Percentiles rank a stretch among this genome's conserved stretches.
Conservation (phyloP, 495 filamentous ascomycete genomes). For the Margaritispora aquatica region DNA sequence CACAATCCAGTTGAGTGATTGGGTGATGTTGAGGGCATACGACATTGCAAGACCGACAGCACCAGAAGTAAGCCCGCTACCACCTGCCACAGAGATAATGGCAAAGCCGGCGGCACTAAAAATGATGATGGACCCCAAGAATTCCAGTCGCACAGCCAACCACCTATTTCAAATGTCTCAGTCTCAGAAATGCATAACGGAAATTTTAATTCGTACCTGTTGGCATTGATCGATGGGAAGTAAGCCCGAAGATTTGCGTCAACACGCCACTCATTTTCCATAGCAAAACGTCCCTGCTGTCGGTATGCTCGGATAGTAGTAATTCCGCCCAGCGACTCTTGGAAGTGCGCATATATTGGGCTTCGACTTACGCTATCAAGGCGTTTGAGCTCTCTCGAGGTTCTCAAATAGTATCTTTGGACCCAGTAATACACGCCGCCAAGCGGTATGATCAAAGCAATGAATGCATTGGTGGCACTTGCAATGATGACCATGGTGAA, state of each 20-base stretch:
- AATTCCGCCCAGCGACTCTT: constrained; percentile 91
- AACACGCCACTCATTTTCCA: constrained; percentile 97
- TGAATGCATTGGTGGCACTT: constrained; percentile 71
- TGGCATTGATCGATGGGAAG: constrained; percentile 93
- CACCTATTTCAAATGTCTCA: constrained; percentile 45
- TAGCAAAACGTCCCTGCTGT: constrained; percentile 77
- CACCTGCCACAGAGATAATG: constrained; percentile 70
- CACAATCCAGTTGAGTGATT: constrained; percentile 99
- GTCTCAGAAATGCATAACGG: not conserved
- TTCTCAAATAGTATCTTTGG: constrained; percentile 94
- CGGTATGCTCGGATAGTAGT: constrained; percentile 96
- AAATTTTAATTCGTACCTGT: constrained; percentile 32
- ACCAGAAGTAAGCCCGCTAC: constrained; percentile 62
- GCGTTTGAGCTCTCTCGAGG: constrained; percentile 92
- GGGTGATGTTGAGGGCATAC: constrained; percentile 94
- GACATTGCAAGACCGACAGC: constrained; percentile 93
- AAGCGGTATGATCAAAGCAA: constrained; percentile 75
- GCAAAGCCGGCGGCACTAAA: constrained; percentile 77
- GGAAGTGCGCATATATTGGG: constrained; percentile 97
- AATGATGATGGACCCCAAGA: constrained; percentile 94
- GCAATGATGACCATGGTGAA: constrained; percentile 88
- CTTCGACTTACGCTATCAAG: constrained; percentile 92
- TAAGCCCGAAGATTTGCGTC: constrained; percentile 94
- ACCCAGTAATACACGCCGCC: constrained; percentile 81
- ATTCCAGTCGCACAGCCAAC: constrained; percentile 92